Evolutionary conservation across 441 rosid species (phyloP).

Genomic region (Arabidopsis hybrid): DNA sequence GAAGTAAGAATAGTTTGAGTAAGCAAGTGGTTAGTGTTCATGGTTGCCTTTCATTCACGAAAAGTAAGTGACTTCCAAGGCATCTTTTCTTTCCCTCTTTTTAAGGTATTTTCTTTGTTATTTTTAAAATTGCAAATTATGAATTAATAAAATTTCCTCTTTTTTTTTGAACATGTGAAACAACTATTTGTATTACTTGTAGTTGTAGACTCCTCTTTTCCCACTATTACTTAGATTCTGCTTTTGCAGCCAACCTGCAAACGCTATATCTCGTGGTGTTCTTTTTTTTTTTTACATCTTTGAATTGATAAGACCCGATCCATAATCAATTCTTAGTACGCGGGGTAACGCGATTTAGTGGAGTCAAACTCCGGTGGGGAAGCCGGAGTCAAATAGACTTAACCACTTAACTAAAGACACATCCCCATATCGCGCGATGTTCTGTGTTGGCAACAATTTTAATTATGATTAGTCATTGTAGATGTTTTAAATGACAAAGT

Average conservation of each 20-base stretch:
- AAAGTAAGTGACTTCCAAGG: slow-evolving; percentile 68
- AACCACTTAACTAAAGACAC: too few species aligned
- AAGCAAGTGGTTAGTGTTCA: slow-evolving; percentile 72
- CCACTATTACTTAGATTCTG: slow-evolving; percentile 23
- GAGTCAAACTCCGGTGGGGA: too few species aligned
- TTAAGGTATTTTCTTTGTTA: slow-evolving; percentile 27
- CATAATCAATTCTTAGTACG: too few species aligned
- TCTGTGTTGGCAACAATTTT: too few species aligned
- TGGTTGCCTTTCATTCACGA: slow-evolving; percentile 91
- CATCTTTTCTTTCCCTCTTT: slow-evolving; percentile 49
- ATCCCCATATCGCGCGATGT: too few species aligned
- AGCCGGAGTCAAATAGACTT: too few species aligned
- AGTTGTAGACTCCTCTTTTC: slow-evolving; percentile 33
- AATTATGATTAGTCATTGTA: too few species aligned
- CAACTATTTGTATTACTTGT: slow-evolving; percentile 38
- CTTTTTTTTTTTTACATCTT: too few species aligned
- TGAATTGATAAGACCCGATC: too few species aligned
- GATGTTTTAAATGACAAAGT: not conserved
- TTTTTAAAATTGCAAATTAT: slow-evolving; percentile 2
- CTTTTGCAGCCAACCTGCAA: slow-evolving; percentile 2
- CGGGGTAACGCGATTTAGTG: too few species aligned
- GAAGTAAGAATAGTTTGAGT: slow-evolving; percentile 76
- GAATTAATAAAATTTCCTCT: not conserved
- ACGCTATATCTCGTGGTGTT: too few species aligned
- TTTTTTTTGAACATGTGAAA: slow-evolving; percentile 33